A percentile compares a stretch with the other conserved stretches of the same genome.
Conservation (phyloP, 2,329 filamentous ascomycete species). For the Alternaria sp. region DNA sequence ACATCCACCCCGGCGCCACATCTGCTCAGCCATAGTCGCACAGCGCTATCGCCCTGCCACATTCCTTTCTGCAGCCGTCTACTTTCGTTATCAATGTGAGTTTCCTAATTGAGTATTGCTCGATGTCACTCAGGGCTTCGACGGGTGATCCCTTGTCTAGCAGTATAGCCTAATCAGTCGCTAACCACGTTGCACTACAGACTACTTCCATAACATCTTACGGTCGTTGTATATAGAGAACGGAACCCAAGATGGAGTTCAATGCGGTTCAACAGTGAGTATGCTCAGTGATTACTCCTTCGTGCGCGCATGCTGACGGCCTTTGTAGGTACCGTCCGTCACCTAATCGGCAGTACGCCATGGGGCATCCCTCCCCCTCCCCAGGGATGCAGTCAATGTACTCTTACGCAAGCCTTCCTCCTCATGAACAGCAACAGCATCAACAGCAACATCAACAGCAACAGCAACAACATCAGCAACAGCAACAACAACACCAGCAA, state of each 20-base stretch:
- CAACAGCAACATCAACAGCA: conserved; percentile 7
- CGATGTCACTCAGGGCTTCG: conserved; percentile 14
- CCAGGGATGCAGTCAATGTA: conserved; percentile 47
- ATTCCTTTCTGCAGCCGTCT: conserved; percentile 41
- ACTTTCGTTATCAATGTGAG: conserved; percentile 37
- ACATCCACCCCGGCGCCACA: conserved; percentile 31
- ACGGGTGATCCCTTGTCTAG: conserved; percentile 28
- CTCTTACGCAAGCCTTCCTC: conserved; percentile 35
- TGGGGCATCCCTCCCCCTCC: conserved; percentile 37
- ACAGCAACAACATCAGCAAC: not conserved
- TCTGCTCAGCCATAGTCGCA: conserved; percentile 37
- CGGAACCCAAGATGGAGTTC: conserved; percentile 50
- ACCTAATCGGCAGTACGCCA: conserved; percentile 43
- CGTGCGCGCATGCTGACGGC: conserved; percentile 25
- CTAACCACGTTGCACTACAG: conserved; percentile 34
- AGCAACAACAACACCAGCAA: not conserved
- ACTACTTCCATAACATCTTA: conserved; percentile 25
- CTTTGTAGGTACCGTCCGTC: conserved; percentile 45
- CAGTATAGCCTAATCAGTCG: conserved; percentile 26
- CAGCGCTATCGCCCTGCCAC: conserved; percentile 44
- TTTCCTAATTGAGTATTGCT: conserved; percentile 24
- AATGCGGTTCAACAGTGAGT: conserved; percentile 51
- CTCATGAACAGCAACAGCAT: conserved; percentile 33
- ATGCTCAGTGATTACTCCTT: conserved; percentile 1
- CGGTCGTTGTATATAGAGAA: conserved; percentile 33